Evolutionary conservation across 1,139 yeast species (phyloP), one percentile per base, ranked within the genome.

Genomic region (Blastobotrys petasosporus): DNA sequence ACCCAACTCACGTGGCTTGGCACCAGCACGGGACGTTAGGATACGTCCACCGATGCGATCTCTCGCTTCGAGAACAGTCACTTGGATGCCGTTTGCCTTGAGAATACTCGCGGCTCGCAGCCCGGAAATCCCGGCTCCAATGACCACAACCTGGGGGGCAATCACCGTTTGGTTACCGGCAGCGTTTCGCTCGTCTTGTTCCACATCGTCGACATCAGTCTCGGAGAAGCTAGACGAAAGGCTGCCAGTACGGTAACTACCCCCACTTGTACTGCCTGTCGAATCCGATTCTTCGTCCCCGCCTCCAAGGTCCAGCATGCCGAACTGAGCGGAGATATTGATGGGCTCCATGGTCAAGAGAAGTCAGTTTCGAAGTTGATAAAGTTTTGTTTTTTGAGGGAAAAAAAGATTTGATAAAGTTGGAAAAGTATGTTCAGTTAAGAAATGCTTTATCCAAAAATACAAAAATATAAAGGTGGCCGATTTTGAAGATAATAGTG

Each of bases 51-150:
- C 88, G 2, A 77, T 54, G 30, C 85, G 61, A 45, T 69, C 67
- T 53, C 80, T 66, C 0, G 84, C 83, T 54, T 82, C 88, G 3
- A 81, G 50, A 11, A 81, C 62, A 1, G 79, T 59, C 37, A 74
- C 66, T 20, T 70, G 64, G 10, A 73, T 65, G 0, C 76, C 73
- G 2, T 67, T 58, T n/a, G 62, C 57, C 11, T 75, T 61, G 5
- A 87, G 69, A 3, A 74, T 75, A 4, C 79, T 72, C 0, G 94
- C 92, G 1, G 95, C 85, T 54, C 82, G 81, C 37, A 87, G 68
- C 0, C 95, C 96, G 0, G 95, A 67, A 5, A 85, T 77, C 0
- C 97, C 96, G 8, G 86, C 95, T 2, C 97, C 97, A 13, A 47
- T 39, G 13, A 47, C 37, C 11, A 43, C 34, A 9, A 44, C 47